Conservation (phyloP, 1,284 basidiomycete species). For the Puccinia sorghi region DNA sequence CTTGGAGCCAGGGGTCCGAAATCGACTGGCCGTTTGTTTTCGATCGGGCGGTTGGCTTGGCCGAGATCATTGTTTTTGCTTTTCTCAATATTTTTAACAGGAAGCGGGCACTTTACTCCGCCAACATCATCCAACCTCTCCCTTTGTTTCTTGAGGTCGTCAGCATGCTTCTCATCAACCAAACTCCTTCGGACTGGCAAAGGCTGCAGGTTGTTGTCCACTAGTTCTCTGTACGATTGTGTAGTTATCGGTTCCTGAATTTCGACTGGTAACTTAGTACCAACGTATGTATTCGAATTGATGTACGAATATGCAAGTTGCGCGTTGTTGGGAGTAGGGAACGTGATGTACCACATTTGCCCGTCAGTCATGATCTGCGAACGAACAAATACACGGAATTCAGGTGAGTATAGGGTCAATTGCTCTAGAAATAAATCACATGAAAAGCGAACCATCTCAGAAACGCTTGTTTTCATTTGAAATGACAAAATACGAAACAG, state of each 20-base stretch:
- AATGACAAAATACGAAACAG: background rate
- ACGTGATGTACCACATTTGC: slow-evolving; percentile 50
- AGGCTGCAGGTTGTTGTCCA: slow-evolving; percentile 43
- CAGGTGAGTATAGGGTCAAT: background rate
- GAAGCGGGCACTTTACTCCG: slow-evolving; percentile 65
- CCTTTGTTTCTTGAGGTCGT: slow-evolving; percentile 50
- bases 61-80: background rate
- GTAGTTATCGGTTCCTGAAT: slow-evolving; percentile 36
- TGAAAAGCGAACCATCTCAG: slow-evolving; percentile 7
- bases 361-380: slow-evolving; percentile 46
- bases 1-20: background rate
- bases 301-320: slow-evolving; percentile 27
- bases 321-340: slow-evolving; percentile 26
- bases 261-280: slow-evolving; percentile 34
- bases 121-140: slow-evolving; percentile 62
- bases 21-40: slow-evolving; percentile 2
- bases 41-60: slow-evolving; percentile 45
- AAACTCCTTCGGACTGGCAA: slow-evolving; percentile 43
- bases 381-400: slow-evolving; percentile 1
- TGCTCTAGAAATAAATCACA: background rate
- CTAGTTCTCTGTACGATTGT: slow-evolving; percentile 20
- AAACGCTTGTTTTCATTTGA: background rate
- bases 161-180: slow-evolving; percentile 51
- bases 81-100: slow-evolving; percentile 52
- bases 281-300: slow-evolving; percentile 14